Base-by-base conservation (phyloP, 83 land plant genomes). In the Picea mariana region DNA sequence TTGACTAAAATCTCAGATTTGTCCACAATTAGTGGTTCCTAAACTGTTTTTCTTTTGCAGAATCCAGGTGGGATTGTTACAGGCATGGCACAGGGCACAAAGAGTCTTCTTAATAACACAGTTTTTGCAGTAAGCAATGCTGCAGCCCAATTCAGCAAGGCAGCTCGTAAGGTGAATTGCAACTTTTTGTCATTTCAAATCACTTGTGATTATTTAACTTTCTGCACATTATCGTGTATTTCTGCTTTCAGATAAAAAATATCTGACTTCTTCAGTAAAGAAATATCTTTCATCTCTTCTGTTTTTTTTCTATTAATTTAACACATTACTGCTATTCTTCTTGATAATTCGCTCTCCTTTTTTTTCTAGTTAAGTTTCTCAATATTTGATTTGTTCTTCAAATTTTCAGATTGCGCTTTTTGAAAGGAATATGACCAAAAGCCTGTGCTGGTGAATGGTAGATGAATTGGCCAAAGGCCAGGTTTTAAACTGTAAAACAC, bases 111-210 rank as follows among this genome's bases (percentile, higher is more conserved):
- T 15, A 91, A 90, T 72, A 96, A 91, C 80, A 98, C 99, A 77
- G 88, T 98, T 16, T 98, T 93, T 86, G 99, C 99, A 4, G 72
- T 96, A 9, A 96, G 99, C 89, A 95, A 95, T 90, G 99, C 99
- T 88, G 90, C 99, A 12, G 91, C 93, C 75, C 99, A 93, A 79
- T 93, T 98, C 87, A 98, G 98, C 81, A 98, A 90, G 87, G 94
- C 93, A 81, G 99, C 99, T 78, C 95, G 88, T 44, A 96, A 98
- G 99, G 99, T 98, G 71, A 38, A 1, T 7, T 79, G 38, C 40
- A 79, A 79, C 67, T 15, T 68, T n/a, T 3, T 64, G 26, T 23
- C 12, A 9, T 1, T 52, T 11, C 58, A 52, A 52, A 52, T 11
- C 58, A 52, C 58, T 11, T 52, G 3, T 11, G 58, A 52, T 52